Percentiles rank a stretch among this genome's conserved stretches.
phyloP scores from a whole-genome alignment of 2,329 filamentous ascomycete genomes.

The Moelleriella libera region DNA sequence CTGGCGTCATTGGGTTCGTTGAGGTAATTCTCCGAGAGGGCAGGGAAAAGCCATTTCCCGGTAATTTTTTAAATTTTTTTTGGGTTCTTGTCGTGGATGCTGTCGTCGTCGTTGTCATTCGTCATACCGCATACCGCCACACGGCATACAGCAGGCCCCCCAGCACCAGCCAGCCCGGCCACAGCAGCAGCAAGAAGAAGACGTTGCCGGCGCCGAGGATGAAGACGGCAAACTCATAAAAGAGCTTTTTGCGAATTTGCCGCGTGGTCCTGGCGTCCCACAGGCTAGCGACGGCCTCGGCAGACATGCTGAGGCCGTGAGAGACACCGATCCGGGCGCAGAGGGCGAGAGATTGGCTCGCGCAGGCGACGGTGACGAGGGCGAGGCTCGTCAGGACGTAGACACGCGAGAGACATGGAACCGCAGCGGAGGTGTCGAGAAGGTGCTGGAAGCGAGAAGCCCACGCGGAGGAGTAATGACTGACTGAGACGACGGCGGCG shows the following conservation, averaged over 20 bases:
- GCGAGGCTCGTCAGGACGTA: constrained; percentile 16
- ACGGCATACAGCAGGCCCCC: constrained; percentile 18
- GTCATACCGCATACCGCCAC: constrained; percentile 21
- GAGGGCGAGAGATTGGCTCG: constrained; percentile 11
- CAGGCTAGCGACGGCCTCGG: constrained; percentile 11
- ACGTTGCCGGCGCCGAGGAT: constrained; percentile 35
- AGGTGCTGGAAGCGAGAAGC: constrained; percentile 17
- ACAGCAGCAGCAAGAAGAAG: constrained; percentile 36
- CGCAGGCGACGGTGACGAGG: constrained; percentile 10
- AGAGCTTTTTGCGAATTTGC: constrained; percentile 29
- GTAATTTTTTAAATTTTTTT: background rate
- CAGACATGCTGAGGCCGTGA: constrained; percentile 15
- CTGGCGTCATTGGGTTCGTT: too few relatives aligned
- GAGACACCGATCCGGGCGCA: constrained; percentile 15
- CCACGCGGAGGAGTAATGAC: too few relatives aligned
- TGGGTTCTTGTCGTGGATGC: background rate
- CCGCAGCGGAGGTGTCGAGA: constrained; percentile 15
- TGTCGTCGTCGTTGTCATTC: background rate
- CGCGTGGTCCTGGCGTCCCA: constrained; percentile 24
- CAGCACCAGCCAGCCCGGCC: constrained; percentile 41
- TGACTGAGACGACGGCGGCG: too few relatives aligned
- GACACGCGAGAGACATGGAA: constrained; percentile 14
- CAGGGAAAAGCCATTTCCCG: too few relatives aligned
- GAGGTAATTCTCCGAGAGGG: too few relatives aligned
- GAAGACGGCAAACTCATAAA: constrained; percentile 36